A percentile compares a stretch with the other conserved stretches of the same genome.
phyloP scores from a whole-genome alignment of 2,329 filamentous ascomycete species.

The Calonectria leucothoes region DNA sequence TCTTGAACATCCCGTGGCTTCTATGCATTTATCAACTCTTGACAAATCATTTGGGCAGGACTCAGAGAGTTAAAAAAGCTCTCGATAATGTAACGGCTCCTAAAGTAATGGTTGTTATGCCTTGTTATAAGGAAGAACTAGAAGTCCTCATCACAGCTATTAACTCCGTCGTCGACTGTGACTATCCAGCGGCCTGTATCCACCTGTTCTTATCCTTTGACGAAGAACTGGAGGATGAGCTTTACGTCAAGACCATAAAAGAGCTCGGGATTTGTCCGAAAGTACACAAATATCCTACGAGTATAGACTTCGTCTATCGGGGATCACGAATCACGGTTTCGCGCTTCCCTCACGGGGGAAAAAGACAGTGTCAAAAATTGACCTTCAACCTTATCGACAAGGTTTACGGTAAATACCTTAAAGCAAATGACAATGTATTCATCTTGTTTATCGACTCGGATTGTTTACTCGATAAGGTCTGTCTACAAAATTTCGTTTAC shows the following conservation, averaged over 20 bases:
- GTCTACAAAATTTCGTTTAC: slow-evolving; percentile 97
- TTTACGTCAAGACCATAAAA: slow-evolving; percentile 88
- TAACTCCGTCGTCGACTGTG: slow-evolving; percentile 92
- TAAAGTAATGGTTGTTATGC: slow-evolving; percentile 97
- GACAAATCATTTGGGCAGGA: slow-evolving; percentile 85
- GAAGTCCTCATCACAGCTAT: slow-evolving; percentile 86
- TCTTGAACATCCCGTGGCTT: slow-evolving; percentile 90
- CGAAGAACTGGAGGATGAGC: slow-evolving; percentile 86
- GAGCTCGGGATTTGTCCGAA: slow-evolving; percentile 85
- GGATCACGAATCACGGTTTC: slow-evolving; percentile 89
- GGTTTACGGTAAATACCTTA: slow-evolving; percentile 88
- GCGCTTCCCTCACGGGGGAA: slow-evolving; percentile 92
- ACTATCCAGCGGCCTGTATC: slow-evolving; percentile 91
- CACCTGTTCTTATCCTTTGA: slow-evolving; percentile 98
- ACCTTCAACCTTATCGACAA: slow-evolving; percentile 95
- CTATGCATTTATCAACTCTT: slow-evolving; percentile 94
- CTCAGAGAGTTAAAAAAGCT: slow-evolving; percentile 83
- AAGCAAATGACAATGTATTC: slow-evolving; percentile 90
- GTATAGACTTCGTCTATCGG: slow-evolving; percentile 89
- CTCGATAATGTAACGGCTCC: slow-evolving; percentile 88
- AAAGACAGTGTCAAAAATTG: slow-evolving; percentile 91
- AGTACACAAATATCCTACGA: slow-evolving; percentile 83
- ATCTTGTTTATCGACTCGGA: slow-evolving; percentile 98
- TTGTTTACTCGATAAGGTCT: slow-evolving; percentile 91
- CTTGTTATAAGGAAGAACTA: slow-evolving; percentile 92